Conservation (phyloP, 371 early-diverging fungal genomes). For the Apophysomyces sp. region DNA sequence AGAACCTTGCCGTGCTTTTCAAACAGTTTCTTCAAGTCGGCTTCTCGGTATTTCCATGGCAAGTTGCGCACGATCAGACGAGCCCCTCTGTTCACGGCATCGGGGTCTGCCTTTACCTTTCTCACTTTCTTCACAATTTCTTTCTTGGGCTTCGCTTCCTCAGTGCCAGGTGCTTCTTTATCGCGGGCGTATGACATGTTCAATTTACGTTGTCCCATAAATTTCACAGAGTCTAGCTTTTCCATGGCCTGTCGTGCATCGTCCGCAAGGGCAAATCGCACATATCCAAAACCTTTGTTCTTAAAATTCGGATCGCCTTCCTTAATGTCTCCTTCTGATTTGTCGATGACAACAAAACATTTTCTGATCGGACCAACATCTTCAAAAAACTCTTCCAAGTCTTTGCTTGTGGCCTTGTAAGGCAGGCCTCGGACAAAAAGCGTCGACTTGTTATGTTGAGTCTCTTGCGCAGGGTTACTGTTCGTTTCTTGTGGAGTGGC, state of each 20-base stretch:
- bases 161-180: conserved; percentile 15
- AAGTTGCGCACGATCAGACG: conserved; percentile 91
- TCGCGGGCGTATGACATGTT: conserved; percentile 75
- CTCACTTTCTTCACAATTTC: background rate
- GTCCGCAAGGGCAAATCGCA: conserved; percentile 84
- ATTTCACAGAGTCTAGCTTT: conserved; percentile 68
- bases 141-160: conserved; percentile 14
- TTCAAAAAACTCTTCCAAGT: conserved; percentile 87
- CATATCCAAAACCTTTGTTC: conserved; percentile 91
- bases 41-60: conserved; percentile 76
- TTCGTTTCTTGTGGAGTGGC: background rate
- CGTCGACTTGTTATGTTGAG: conserved; percentile 54
- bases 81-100: conserved; percentile 42
- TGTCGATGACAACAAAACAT: conserved; percentile 83
- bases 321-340: conserved; percentile 26
- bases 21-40: conserved; percentile 59
- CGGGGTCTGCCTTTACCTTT: background rate
- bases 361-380: conserved; percentile 88
- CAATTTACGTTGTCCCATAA: conserved; percentile 63
- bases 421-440: conserved; percentile 90
- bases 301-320: conserved; percentile 26
- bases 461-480: background rate
- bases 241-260: conserved; percentile 83
- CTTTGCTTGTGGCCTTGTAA: conserved; percentile 69
- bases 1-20: conserved; percentile 62